These are phyloP conservation scores for Didymella segeticola DNA, from an alignment of 2,329 filamentous ascomycete genomes.

Conservation along the genomic window DNA sequence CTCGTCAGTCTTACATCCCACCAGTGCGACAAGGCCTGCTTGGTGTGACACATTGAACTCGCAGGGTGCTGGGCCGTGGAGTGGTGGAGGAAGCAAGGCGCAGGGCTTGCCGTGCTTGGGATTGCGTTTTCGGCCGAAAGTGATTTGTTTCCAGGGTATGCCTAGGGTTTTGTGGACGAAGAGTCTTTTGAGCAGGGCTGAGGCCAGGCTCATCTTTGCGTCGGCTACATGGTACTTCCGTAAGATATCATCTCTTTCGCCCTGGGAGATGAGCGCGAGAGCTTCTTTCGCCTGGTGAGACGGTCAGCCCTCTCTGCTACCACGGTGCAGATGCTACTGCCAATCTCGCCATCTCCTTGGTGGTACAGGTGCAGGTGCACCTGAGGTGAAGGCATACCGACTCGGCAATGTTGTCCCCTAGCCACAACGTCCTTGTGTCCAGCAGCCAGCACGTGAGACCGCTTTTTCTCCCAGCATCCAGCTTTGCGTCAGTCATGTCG, in stretches of 20 bases:
- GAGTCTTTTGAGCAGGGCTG: slow-evolving; percentile 75
- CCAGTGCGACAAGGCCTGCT: slow-evolving; percentile 73
- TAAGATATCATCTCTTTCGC: slow-evolving; percentile 65
- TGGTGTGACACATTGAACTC: slow-evolving; percentile 84
- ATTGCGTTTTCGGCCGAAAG: slow-evolving; percentile 61
- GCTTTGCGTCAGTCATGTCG: slow-evolving; percentile 25
- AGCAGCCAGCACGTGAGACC: slow-evolving; percentile 57
- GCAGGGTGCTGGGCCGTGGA: slow-evolving; percentile 47
- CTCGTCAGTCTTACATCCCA: slow-evolving; percentile 52
- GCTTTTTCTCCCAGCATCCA: slow-evolving; percentile 13
- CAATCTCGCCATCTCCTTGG: not conserved
- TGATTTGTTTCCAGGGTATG: slow-evolving; percentile 67
- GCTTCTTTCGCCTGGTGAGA: slow-evolving; percentile 50
- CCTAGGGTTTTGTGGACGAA: slow-evolving; percentile 66
- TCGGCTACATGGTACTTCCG: slow-evolving; percentile 72
- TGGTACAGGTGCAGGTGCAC: not conserved
- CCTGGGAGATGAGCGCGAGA: slow-evolving; percentile 51
- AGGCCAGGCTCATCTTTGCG: slow-evolving; percentile 76
- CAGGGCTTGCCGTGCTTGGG: slow-evolving; percentile 60
- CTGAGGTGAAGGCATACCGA: slow-evolving; percentile 1
- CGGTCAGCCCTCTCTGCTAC: slow-evolving; percentile 11
- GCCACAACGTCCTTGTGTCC: slow-evolving; percentile 57
- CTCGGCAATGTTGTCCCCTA: slow-evolving; percentile 51
- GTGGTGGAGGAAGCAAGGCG: slow-evolving; percentile 50
- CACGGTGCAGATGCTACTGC: too few relatives aligned